Conservation (phyloP, 495 filamentous ascomycete species). For the Haplographium delicatum region DNA sequence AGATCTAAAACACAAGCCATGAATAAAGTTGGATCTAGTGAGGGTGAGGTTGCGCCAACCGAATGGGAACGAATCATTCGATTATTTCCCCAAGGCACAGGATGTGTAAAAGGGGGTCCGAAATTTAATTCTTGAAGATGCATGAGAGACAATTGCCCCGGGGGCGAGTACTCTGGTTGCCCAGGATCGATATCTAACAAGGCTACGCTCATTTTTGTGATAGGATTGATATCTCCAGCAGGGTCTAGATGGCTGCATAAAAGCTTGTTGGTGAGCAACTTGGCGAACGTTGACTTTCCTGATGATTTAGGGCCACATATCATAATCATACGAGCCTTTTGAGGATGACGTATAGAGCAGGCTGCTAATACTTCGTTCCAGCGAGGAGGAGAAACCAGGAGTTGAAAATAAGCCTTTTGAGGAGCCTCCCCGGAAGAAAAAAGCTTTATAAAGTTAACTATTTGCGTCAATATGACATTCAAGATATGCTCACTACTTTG, state of each 20-base stretch:
- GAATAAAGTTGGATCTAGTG: slow-evolving; percentile 67
- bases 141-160: slow-evolving; percentile 71
- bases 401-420: slow-evolving; percentile 44
- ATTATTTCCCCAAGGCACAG: slow-evolving; percentile 29
- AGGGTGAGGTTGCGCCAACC: slow-evolving; percentile 64
- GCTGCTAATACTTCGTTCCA: slow-evolving; percentile 51
- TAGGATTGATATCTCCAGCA: slow-evolving; percentile 19
- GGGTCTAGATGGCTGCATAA: slow-evolving; percentile 43
- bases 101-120: slow-evolving; percentile 71
- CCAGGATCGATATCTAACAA: slow-evolving; percentile 81
- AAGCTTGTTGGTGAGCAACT: slow-evolving; percentile 70
- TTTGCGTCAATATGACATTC: neutral
- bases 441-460: slow-evolving; percentile 29
- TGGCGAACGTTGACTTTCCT: slow-evolving; percentile 82
- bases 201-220: slow-evolving; percentile 36
- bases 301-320: slow-evolving; percentile 77
- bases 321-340: slow-evolving; percentile 44
- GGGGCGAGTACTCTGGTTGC: slow-evolving; percentile 75
- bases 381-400: slow-evolving; percentile 57
- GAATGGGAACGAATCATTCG: slow-evolving; percentile 60
- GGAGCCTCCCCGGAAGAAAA: slow-evolving; percentile 41
- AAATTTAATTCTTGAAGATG: slow-evolving; percentile 59
- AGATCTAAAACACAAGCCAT: slow-evolving; percentile 63
- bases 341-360: slow-evolving; percentile 34
- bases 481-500: slow-evolving; percentile 12